Percentiles rank a stretch among this genome's conserved stretches.
These are phyloP conservation scores for Eucalyptus cloeziana DNA, from an alignment of 345 rosid genomes.

Conservation along the genomic window DNA sequence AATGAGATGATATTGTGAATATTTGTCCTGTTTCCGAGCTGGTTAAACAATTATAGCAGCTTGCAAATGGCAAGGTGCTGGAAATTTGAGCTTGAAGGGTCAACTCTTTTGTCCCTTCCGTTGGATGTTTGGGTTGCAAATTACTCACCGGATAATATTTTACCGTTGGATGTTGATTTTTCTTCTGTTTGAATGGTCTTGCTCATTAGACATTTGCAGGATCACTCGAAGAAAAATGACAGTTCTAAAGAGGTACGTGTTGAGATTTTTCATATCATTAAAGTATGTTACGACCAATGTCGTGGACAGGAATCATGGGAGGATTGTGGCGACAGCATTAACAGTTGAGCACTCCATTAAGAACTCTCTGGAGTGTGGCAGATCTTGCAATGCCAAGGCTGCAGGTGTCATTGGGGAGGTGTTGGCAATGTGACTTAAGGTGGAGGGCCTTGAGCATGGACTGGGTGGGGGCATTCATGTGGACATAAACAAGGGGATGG, in stretches of 20 bases:
- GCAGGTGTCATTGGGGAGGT: conserved; percentile 73
- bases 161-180: background rate
- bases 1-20: background rate
- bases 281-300: conserved; percentile 78
- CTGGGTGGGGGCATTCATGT: conserved; percentile 69
- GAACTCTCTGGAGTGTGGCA: conserved; percentile 62
- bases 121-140: background rate
- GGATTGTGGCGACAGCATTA: conserved; percentile 60
- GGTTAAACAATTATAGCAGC: background rate
- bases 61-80: background rate
- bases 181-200: background rate
- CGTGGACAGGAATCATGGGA: conserved; percentile 72
- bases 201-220: background rate
- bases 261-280: conserved; percentile 59
- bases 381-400: conserved; percentile 76
- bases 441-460: conserved; percentile 76
- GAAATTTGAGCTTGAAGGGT: background rate
- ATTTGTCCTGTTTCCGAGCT: background rate
- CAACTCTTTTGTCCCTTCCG: background rate
- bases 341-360: conserved; percentile 74
- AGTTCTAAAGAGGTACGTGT: conserved; percentile 50
- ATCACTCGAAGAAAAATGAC: conserved; percentile 22
- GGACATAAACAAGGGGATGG: conserved; percentile 59
- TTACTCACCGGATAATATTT: background rate
- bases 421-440: conserved; percentile 71